These are phyloP conservation scores for Pharus latifolius DNA, from an alignment of 176 grass and related monocot genomes.

Conservation along the genomic window DNA sequence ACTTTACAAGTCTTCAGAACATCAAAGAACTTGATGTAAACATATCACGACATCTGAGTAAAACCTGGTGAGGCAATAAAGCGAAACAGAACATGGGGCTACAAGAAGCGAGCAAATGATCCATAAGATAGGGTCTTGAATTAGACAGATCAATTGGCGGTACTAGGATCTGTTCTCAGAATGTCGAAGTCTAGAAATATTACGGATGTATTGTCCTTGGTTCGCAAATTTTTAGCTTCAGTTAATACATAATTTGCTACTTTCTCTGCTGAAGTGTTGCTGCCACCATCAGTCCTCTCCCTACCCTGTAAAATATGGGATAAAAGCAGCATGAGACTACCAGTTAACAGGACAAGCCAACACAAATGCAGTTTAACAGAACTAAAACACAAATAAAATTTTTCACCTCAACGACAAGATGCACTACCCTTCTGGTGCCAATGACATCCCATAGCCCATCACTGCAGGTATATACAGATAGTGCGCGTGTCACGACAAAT, in stretches of 20 bases:
- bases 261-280: constrained; percentile 21
- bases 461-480: constrained; percentile 19
- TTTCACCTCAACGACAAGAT: constrained; percentile 52
- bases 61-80: background rate
- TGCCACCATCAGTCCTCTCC: constrained; percentile 16
- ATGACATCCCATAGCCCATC: constrained; percentile 95
- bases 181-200: constrained; percentile 87
- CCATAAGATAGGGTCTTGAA: background rate
- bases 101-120: background rate
- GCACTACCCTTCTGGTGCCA: constrained; percentile 50
- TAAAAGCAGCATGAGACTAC: background rate
- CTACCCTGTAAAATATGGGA: constrained; percentile 23
- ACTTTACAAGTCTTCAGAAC: background rate
- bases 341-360: background rate
- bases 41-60: background rate
- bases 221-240: constrained; percentile 55
- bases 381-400: background rate
- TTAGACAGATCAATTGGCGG: constrained; percentile 14
- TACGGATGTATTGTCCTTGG: constrained; percentile 76
- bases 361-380: background rate
- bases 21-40: background rate
- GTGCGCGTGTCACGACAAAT: background rate
- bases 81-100: background rate
- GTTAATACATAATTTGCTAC: constrained; percentile 50
- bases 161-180: constrained; percentile 57